phyloP scores from a whole-genome alignment of 306 rosid genomes.

The Cicer judaicum region DNA sequence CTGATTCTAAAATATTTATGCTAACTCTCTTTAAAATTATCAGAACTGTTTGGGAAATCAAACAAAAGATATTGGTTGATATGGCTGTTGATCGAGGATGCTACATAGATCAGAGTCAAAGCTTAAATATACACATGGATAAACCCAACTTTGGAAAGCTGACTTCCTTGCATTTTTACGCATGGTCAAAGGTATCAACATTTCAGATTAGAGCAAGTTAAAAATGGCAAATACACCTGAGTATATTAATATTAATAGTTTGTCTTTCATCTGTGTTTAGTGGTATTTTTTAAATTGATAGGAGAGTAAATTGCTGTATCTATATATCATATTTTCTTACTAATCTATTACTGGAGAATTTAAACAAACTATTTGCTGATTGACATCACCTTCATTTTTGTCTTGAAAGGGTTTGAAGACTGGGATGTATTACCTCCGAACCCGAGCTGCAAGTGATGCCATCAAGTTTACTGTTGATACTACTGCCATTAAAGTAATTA shows the following conservation, averaged over 20 bases:
- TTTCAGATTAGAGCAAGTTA: no score
- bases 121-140: constrained; percentile 90
- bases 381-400: constrained; percentile 10
- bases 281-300: no score
- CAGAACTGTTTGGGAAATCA: constrained; percentile 98
- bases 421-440: constrained; percentile 84
- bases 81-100: constrained; percentile 93
- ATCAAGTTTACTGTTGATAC: constrained; percentile 87
- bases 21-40: constrained; percentile 39
- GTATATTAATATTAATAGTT: no score
- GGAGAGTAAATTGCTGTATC: no score
- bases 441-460: constrained; percentile 80
- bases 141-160: constrained; percentile 89
- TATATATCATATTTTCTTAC: neutral
- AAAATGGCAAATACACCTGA: no score
- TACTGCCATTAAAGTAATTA: constrained; percentile 56
- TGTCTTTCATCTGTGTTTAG: no score
- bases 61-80: constrained; percentile 87
- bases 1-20: constrained; percentile 17
- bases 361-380: neutral
- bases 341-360: neutral
- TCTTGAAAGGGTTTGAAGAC: constrained; percentile 72
- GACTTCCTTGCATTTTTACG: constrained; percentile 89
- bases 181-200: constrained; percentile 77
- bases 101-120: constrained; percentile 92